A percentile compares a stretch with the other conserved stretches of the same genome.
These are phyloP conservation scores for Fomitopsis betulina DNA, from an alignment of 1,284 basidiomycete species.

Conservation along the genomic window DNA sequence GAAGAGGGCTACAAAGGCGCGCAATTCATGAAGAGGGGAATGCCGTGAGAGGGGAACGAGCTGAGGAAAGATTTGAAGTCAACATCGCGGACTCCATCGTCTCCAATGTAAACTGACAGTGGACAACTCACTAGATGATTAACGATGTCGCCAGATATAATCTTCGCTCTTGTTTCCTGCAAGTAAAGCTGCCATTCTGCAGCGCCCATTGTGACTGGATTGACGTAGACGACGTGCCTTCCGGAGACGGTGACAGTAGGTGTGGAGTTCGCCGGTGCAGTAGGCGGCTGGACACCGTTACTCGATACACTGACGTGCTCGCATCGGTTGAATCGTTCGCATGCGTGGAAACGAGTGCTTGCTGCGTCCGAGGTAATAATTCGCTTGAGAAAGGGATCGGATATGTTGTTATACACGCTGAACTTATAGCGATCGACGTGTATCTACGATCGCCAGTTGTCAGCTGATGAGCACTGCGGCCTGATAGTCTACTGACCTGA, in stretches of 20 bases:
- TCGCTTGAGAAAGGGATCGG: constrained; percentile 55
- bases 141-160: constrained; percentile 44
- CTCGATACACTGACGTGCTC: constrained; percentile 47
- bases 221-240: constrained; percentile 69
- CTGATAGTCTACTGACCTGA: constrained; percentile 37
- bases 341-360: constrained; percentile 84
- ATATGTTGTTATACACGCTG: constrained; percentile 54
- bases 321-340: constrained; percentile 80
- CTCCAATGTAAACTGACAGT: neutral
- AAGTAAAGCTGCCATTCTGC: constrained; percentile 62
- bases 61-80: constrained; percentile 36
- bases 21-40: constrained; percentile 81
- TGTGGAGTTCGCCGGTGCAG: neutral
- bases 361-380: constrained; percentile 61
- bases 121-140: constrained; percentile 48
- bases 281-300: constrained; percentile 24
- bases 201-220: constrained; percentile 64
- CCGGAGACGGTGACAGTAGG: constrained; percentile 24
- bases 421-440: constrained; percentile 89
- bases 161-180: constrained; percentile 36
- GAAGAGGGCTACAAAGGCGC: constrained; percentile 75
- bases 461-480: neutral
- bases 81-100: constrained; percentile 1
- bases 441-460: constrained; percentile 43
- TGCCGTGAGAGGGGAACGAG: constrained; percentile 82